These are phyloP conservation scores for Aspergillus nanangensis DNA, from an alignment of 495 filamentous ascomycete genomes.

Conservation along the genomic window DNA sequence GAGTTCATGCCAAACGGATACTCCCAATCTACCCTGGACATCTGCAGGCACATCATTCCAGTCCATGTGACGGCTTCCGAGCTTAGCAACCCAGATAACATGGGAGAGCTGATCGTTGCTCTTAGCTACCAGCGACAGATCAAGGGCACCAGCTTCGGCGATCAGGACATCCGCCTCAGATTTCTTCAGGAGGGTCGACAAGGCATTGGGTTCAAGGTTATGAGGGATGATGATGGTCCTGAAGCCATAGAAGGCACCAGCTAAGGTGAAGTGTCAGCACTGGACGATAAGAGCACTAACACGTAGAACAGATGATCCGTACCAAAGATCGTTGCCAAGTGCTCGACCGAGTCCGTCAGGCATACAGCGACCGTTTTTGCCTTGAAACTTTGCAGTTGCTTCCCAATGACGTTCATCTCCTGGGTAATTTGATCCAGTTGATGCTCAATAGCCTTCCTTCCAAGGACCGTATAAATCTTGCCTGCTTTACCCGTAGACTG, in stretches of 20 bases:
- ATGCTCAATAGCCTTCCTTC: constrained; percentile 67
- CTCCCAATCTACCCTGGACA: constrained; percentile 64
- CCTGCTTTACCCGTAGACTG: constrained; percentile 58
- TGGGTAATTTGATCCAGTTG: constrained; percentile 67
- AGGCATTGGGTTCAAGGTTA: constrained; percentile 58
- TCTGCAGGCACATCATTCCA: constrained; percentile 77
- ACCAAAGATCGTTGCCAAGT: constrained; percentile 70
- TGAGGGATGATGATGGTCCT: constrained; percentile 81
- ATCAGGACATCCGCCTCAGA: constrained; percentile 76
- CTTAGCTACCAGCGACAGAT: constrained; percentile 67
- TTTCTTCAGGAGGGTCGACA: constrained; percentile 65
- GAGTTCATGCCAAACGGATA: constrained; percentile 84
- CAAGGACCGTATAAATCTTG: constrained; percentile 76
- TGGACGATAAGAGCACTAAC: constrained; percentile 1
- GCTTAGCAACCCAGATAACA: constrained; percentile 90
- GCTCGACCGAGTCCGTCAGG: constrained; percentile 88
- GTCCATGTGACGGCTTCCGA: constrained; percentile 88
- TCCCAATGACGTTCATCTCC: constrained; percentile 84
- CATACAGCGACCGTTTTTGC: constrained; percentile 84
- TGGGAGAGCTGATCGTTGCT: constrained; percentile 66
- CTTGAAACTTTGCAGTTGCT: constrained; percentile 60
- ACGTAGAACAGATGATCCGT: constrained; percentile 3
- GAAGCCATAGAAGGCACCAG: constrained; percentile 75
- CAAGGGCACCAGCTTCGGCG: constrained; percentile 81
- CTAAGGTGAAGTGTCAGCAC: constrained; percentile 27